Evolutionary conservation across 2,329 filamentous ascomycete species (phyloP).

Genomic region (Trichoderma koningiopsis): DNA sequence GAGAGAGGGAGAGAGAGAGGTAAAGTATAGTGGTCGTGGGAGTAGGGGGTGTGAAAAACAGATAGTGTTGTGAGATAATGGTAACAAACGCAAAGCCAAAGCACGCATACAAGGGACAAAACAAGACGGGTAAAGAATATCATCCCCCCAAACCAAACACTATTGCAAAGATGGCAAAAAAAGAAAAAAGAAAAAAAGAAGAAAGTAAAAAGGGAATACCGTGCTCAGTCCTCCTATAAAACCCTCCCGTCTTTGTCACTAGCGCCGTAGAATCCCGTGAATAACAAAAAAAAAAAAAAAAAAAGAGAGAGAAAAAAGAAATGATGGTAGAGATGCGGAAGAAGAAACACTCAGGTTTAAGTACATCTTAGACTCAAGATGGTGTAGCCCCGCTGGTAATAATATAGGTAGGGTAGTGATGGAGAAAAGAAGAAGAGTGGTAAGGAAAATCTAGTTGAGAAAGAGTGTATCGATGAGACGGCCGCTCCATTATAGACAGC

Average conservation of each 20-base stretch:
- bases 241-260: conserved; percentile 32
- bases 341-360: conserved; percentile 10
- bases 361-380: conserved; percentile 2
- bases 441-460: background rate
- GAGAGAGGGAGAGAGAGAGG: background rate
- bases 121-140: background rate
- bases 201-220: background rate
- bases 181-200: background rate
- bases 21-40: background rate
- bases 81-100: conserved; percentile 21
- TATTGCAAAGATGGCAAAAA: conserved; percentile 7
- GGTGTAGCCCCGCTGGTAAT: conserved; percentile 27
- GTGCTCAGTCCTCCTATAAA: conserved; percentile 19
- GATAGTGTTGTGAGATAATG: conserved; percentile 7
- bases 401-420: background rate
- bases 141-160: background rate
- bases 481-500: background rate
- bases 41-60: conserved; percentile 2
- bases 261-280: conserved; percentile 36
- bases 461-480: conserved; percentile 11
- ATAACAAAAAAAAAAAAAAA: background rate
- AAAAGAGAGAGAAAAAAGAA: background rate
- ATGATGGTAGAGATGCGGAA: conserved; percentile 28
- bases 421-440: background rate
- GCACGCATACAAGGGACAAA: background rate